Conservation (phyloP, 306 rosid genomes). For the Acacia crassicarpa region DNA sequence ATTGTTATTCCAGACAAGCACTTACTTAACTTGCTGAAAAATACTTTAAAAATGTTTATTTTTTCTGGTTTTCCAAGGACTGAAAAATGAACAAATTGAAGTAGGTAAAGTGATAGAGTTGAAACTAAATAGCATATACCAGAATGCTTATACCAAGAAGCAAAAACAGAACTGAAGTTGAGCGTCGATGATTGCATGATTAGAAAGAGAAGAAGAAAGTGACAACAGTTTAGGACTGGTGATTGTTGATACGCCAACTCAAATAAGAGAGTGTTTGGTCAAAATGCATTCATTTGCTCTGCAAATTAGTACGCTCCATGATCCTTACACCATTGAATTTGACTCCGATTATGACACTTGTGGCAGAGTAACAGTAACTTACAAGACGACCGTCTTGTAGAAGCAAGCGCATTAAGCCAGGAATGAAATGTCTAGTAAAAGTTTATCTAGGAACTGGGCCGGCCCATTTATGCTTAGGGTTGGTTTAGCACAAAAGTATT, state of each 20-base stretch:
- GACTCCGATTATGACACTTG: not conserved
- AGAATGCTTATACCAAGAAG: not conserved
- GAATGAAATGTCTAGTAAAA: too few relatives aligned
- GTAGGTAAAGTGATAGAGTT: slow-evolving; percentile 23
- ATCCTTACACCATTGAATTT: not conserved
- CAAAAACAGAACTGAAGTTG: not conserved
- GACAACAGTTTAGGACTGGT: not conserved
- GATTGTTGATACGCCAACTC: not conserved
- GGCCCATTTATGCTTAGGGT: not conserved
- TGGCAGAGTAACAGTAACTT: too few relatives aligned
- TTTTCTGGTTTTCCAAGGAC: too few relatives aligned
- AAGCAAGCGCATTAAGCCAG: too few relatives aligned
- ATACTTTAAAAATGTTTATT: too few relatives aligned
- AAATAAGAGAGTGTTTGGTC: not conserved
- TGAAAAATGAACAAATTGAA: not conserved
- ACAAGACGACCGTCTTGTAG: too few relatives aligned
- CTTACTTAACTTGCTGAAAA: too few relatives aligned
- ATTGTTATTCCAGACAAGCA: too few relatives aligned
- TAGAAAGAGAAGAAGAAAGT: not conserved
- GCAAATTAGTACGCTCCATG: not conserved
- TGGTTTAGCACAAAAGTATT: not conserved
- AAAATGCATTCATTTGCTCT: not conserved
- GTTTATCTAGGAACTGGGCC: not conserved
- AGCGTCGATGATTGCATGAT: slow-evolving; percentile 7
- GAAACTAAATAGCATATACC: not conserved